These are phyloP conservation scores for Silene vulgaris DNA, from an alignment of 179 eudicot species.

Conservation along the genomic window DNA sequence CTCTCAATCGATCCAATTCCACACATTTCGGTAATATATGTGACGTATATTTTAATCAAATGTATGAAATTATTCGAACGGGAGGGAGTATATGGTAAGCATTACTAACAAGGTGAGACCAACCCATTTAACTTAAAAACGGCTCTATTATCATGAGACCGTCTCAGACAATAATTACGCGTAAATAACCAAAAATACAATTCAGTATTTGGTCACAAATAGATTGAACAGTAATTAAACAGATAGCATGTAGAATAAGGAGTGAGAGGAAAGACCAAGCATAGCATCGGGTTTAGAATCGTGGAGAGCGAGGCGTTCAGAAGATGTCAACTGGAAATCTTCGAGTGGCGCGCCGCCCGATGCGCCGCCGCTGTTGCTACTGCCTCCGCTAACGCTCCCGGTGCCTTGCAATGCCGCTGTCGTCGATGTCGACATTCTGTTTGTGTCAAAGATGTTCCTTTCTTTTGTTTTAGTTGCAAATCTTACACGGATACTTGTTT, in stretches of 20 bases:
- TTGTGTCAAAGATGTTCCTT: not conserved
- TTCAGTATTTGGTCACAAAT: too few relatives aligned
- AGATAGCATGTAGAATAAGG: not conserved
- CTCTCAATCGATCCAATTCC: not conserved
- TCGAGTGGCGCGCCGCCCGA: slow-evolving; percentile 15
- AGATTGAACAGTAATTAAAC: not conserved
- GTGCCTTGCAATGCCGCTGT: slow-evolving; percentile 26
- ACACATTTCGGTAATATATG: not conserved
- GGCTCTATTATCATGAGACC: too few relatives aligned
- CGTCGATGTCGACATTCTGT: slow-evolving; percentile 26
- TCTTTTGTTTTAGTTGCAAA: too few relatives aligned
- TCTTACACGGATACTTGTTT: too few relatives aligned
- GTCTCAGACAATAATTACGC: not conserved
- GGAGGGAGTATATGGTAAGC: not conserved
- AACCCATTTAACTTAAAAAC: too few relatives aligned
- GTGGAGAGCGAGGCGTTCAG: slow-evolving; percentile 26
- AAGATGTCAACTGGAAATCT: slow-evolving; percentile 27
- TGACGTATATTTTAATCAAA: too few relatives aligned
- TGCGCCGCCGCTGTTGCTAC: not conserved
- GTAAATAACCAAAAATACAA: not conserved
- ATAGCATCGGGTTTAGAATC: slow-evolving; percentile 31
- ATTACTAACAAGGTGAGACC: too few relatives aligned
- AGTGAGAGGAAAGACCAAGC: slow-evolving; percentile 19
- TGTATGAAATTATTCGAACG: not conserved
- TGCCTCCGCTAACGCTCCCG: slow-evolving; percentile 12